phyloP scores from a whole-genome alignment of 2,329 filamentous ascomycete genomes.

The Fusarium drepaniforme region DNA sequence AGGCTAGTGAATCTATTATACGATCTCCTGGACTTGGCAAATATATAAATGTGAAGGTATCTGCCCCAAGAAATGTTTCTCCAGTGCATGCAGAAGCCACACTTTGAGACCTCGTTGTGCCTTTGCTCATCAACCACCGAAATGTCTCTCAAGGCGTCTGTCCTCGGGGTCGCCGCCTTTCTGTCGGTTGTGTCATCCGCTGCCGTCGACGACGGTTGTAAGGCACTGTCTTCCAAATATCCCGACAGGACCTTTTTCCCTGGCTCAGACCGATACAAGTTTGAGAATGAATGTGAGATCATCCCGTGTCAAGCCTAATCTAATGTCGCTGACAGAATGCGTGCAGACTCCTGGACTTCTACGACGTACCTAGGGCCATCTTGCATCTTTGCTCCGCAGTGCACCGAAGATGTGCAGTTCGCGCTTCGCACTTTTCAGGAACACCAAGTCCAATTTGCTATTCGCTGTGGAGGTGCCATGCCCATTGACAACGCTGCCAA shows the following conservation, averaged over 20 bases:
- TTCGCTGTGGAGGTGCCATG: not conserved
- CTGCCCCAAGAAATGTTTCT: not conserved
- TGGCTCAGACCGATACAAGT: not conserved
- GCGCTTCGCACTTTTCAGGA: not conserved
- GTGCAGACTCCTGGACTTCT: not conserved
- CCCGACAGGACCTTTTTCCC: not conserved
- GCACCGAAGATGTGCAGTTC: not conserved
- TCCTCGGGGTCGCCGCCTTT: not conserved
- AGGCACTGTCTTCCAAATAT: not conserved
- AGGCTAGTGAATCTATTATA: not conserved
- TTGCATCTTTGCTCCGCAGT: not conserved
- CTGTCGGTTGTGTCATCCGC: not conserved
- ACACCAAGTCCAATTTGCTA: not conserved
- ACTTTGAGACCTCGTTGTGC: not conserved
- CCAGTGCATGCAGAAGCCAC: not conserved
- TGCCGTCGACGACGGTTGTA: not conserved
- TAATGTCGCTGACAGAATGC: not conserved
- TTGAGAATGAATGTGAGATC: not conserved
- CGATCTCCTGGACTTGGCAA: not conserved
- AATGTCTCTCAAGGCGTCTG: not conserved
- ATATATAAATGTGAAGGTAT: not conserved
- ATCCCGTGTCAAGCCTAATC: not conserved
- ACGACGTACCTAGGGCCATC: not conserved
- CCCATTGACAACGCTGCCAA: not conserved
- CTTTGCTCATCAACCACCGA: not conserved